A percentile compares a stretch with the other conserved stretches of the same genome.
phyloP scores from a whole-genome alignment of 2,329 filamentous ascomycete genomes.

The Didymellaceae sp. region DNA sequence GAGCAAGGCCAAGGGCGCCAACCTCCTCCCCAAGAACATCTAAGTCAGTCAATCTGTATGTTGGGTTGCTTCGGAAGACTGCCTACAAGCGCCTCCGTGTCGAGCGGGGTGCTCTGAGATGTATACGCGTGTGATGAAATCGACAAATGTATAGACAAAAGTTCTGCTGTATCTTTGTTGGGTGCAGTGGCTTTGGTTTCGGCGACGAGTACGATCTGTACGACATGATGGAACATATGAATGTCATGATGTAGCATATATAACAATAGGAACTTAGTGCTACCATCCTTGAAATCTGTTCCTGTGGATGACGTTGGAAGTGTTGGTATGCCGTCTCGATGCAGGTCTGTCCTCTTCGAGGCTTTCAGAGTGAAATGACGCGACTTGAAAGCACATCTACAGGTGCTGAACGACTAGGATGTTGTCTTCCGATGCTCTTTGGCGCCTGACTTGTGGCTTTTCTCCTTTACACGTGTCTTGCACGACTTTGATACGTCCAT shows the following conservation, averaged over 20 bases:
- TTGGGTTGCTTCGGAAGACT: background rate
- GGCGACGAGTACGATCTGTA: conserved; percentile 10
- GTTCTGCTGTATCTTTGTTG: background rate
- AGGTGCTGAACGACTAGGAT: too few relatives aligned
- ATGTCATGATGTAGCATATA: conserved; percentile 11
- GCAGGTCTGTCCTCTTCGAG: too few relatives aligned
- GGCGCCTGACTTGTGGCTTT: too few relatives aligned
- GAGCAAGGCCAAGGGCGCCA: conserved; percentile 47
- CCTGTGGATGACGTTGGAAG: too few relatives aligned
- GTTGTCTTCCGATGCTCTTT: too few relatives aligned
- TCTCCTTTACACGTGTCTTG: too few relatives aligned
- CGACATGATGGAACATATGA: conserved; percentile 14
- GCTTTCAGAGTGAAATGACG: too few relatives aligned
- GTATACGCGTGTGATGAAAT: background rate
- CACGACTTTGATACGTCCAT: too few relatives aligned
- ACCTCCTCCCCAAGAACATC: conserved; percentile 18
- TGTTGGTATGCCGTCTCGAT: too few relatives aligned
- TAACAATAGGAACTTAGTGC: conserved; percentile 15
- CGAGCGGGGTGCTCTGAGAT: background rate
- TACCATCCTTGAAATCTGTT: background rate
- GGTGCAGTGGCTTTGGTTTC: background rate
- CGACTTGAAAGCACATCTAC: too few relatives aligned
- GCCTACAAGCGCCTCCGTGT: background rate
- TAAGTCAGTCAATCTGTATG: background rate
- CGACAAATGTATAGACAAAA: conserved; percentile 6